Conservation (phyloP, 371 early-diverging fungal species). For the Zychaea mexicana region DNA sequence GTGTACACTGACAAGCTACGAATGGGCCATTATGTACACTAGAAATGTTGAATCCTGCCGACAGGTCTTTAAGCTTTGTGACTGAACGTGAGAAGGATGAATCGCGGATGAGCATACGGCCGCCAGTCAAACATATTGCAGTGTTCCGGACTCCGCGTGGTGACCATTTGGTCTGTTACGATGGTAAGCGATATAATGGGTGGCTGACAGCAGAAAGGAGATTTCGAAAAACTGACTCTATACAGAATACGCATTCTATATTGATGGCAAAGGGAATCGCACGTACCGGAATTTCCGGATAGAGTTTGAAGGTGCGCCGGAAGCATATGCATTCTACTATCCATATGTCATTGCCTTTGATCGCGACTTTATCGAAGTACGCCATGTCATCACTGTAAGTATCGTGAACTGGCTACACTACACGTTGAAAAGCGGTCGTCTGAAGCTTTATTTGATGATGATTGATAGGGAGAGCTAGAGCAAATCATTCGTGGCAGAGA, state of each 20-base stretch:
- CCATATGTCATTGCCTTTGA: slow-evolving; percentile 53
- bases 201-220: no score
- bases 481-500: slow-evolving; percentile 66
- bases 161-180: slow-evolving; percentile 50
- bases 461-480: slow-evolving; percentile 60
- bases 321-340: slow-evolving; percentile 39
- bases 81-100: slow-evolving; percentile 45
- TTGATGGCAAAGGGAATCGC: slow-evolving; percentile 48
- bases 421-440: neutral
- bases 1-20: neutral
- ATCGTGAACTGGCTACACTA: neutral
- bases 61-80: slow-evolving; percentile 38
- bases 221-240: neutral
- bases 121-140: slow-evolving; percentile 39
- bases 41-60: slow-evolving; percentile 45
- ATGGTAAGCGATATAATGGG: slow-evolving; percentile 36
- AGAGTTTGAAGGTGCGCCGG: slow-evolving; percentile 53
- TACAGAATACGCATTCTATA: slow-evolving; percentile 53
- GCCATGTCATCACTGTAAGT: slow-evolving; percentile 45
- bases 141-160: slow-evolving; percentile 34
- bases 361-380: slow-evolving; percentile 46
- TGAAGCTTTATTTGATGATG: neutral
- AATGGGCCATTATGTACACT: neutral
- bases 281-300: slow-evolving; percentile 39
- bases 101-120: slow-evolving; percentile 25